Evolutionary conservation across 495 filamentous ascomycete species (phyloP).

Genomic region (Penicillium atrosanguineum): DNA sequence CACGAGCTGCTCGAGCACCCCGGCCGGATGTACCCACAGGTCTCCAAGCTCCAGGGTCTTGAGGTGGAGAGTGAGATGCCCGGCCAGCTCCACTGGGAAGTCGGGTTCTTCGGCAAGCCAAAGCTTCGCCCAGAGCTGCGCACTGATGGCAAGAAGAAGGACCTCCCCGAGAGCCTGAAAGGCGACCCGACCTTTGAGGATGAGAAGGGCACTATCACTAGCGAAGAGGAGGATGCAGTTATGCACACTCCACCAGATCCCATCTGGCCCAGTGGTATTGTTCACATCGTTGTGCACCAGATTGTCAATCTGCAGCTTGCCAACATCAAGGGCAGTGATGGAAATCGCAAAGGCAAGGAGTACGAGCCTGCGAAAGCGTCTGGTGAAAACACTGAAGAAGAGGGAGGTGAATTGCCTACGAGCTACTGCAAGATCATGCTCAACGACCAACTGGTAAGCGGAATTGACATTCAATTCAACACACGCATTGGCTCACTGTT

Average conservation of each 20-base stretch:
- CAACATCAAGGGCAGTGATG: conserved; percentile 61
- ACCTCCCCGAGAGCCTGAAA: conserved; percentile 67
- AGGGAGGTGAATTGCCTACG: conserved; percentile 72
- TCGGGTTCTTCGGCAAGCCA: conserved; percentile 89
- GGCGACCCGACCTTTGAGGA: conserved; percentile 80
- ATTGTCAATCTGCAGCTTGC: conserved; percentile 89
- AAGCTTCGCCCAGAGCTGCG: conserved; percentile 76
- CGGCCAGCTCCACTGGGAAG: conserved; percentile 91
- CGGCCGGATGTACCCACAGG: conserved; percentile 84
- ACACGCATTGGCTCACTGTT: neutral
- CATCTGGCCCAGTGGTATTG: conserved; percentile 85
- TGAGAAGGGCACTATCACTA: conserved; percentile 78
- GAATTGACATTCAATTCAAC: neutral
- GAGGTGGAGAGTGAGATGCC: conserved; percentile 86
- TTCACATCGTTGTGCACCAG: conserved; percentile 83
- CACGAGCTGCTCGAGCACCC: conserved; percentile 94
- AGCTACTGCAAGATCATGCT: conserved; percentile 87
- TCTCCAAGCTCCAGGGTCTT: conserved; percentile 78
- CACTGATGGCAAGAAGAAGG: conserved; percentile 80
- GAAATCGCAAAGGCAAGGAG: conserved; percentile 72
- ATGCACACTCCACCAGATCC: conserved; percentile 90
- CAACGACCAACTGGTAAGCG: conserved; percentile 75
- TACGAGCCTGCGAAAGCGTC: conserved; percentile 87
- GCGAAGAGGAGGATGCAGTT: conserved; percentile 74
- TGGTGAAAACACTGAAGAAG: conserved; percentile 79